Evolutionary conservation across 768 basidiomycete genomes (phyloP).

Genomic region (Leccinum subgranulosum): DNA sequence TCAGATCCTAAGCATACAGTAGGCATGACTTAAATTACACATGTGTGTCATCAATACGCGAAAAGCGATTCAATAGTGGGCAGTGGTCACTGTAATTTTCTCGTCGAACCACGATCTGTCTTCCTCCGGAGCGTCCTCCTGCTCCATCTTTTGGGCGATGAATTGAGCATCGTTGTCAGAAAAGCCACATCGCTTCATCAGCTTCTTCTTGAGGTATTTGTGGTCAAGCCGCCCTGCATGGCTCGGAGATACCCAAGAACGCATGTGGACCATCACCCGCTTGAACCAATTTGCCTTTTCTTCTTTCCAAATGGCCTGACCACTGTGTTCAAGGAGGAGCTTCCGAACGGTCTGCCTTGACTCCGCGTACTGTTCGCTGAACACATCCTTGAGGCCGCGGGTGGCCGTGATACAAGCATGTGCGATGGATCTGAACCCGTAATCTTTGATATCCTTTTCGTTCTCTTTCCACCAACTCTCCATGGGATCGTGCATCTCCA

Average conservation of each 20-base stretch:
- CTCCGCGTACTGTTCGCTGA: slow-evolving; percentile 31
- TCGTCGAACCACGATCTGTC: slow-evolving; percentile 20
- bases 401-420: slow-evolving; percentile 41
- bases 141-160: slow-evolving; percentile 19
- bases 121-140: slow-evolving; percentile 11
- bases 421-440: slow-evolving; percentile 34
- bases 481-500: slow-evolving; percentile 32
- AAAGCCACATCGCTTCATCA: slow-evolving; percentile 24
- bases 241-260: slow-evolving; percentile 19
- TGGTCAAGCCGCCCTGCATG: slow-evolving; percentile 9
- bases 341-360: slow-evolving; percentile 27
- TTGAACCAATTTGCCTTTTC: slow-evolving; percentile 26
- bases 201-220: slow-evolving; percentile 18
- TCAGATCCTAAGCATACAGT: background rate
- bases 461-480: slow-evolving; percentile 42
- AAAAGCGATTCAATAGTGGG: background rate
- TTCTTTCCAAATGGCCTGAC: slow-evolving; percentile 19
- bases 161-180: slow-evolving; percentile 16
- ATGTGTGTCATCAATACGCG: background rate
- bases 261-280: slow-evolving; percentile 25
- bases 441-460: slow-evolving; percentile 27
- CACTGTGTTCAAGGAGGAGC: slow-evolving; percentile 18
- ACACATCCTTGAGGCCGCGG: slow-evolving; percentile 19
- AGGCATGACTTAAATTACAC: background rate
- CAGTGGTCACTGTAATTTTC: slow-evolving; percentile 8